Conservation (phyloP, 176 grass and related monocot genomes). For the Raddia distichophylla region DNA sequence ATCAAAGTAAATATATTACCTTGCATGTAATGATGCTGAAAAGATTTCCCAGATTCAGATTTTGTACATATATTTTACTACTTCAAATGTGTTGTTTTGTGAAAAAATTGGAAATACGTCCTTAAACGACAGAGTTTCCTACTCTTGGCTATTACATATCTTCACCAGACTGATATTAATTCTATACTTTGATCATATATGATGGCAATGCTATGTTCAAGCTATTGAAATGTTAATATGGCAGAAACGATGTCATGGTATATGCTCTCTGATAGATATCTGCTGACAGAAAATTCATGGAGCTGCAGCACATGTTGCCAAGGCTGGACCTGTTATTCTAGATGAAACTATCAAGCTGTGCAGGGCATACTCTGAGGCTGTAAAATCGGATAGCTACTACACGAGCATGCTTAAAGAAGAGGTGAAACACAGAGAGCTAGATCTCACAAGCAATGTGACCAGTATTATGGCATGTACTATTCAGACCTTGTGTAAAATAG, state of each 20-base stretch:
- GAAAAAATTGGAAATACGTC: constrained; percentile 17
- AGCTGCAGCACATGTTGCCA: constrained; percentile 58
- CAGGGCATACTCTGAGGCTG: constrained; percentile 61
- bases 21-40: constrained; percentile 12
- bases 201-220: constrained; percentile 28
- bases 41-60: neutral
- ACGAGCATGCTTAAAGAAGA: constrained; percentile 42
- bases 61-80: constrained; percentile 16
- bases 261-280: constrained; percentile 41
- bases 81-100: neutral
- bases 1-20: neutral
- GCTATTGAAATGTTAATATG: constrained; percentile 29
- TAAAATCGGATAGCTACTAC: constrained; percentile 42
- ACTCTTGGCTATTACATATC: constrained; percentile 17
- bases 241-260: constrained; percentile 23
- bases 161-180: neutral
- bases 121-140: neutral
- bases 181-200: constrained; percentile 15
- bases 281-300: constrained; percentile 67
- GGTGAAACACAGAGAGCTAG: constrained; percentile 36
- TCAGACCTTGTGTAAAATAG: constrained; percentile 75
- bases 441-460: constrained; percentile 40
- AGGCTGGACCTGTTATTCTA: constrained; percentile 67
- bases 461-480: constrained; percentile 62
- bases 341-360: constrained; percentile 78